Evolutionary conservation across 768 basidiomycete genomes (phyloP), one percentile per base, ranked within the genome.

Genomic region (Rossbeevera mucosa): DNA sequence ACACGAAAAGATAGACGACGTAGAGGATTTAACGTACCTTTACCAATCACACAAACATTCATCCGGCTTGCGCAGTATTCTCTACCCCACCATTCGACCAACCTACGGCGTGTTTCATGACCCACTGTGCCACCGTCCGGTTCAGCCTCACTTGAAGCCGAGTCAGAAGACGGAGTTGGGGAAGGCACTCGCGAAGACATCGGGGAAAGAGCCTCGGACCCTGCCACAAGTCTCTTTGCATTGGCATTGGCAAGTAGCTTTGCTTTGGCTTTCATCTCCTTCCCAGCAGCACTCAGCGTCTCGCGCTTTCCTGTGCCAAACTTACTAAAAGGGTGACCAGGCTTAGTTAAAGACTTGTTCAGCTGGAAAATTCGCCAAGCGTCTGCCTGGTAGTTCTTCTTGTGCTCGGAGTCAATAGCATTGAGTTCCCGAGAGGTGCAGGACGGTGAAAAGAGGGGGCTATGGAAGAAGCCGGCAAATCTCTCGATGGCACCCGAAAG

Each of bases 321-420:
- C 65, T 96, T 97, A 54, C 78, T 80, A 86, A 92, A 97, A 3
- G 81, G 80, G 67, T 95, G 93, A 5, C 85, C 88, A 2, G 75
- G 74, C 59, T 82, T 83, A 51, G 83, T 86, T 45, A 95, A 80
- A 60, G 86, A 79, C 69, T 98, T 98, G 70, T 89, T 91, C 22
- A 97, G 71, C 68, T 99, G 95, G 71, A 89, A 98, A 52, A 94
- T 83, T n/a, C 95, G 83, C 89, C 93, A 94, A 63, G 85, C 74
- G 64, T 97, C 93, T 2, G 78, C 73, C 66, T 95, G 94, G 44
- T 89, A 81, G 65, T 98, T 99, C 74, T 96, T 95, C 74, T 92
- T 91, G 76, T 97, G 86, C 67, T 99, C 96, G 0, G 92, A 95
- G 67, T 99, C 88, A 38, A 99, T 94, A 1, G 96, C 95, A 59